Evolutionary conservation across 2,329 filamentous ascomycete species (phyloP), one percentile per base, ranked within the genome.

Genomic region (Dactylellina leptospora): DNA sequence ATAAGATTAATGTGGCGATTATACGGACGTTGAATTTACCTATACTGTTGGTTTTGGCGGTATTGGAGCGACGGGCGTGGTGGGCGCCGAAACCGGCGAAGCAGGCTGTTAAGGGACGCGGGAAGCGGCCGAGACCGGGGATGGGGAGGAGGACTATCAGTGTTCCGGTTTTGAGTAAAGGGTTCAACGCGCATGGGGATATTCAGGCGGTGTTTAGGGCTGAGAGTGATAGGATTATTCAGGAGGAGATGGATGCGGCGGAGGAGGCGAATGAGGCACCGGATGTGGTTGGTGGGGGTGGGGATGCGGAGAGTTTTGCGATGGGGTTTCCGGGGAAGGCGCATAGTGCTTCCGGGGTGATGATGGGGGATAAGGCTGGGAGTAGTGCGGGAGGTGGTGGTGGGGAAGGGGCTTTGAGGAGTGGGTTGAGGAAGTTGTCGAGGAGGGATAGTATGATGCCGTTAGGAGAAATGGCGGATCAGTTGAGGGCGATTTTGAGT

Each of bases 1-100:
- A 96, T 82, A 95, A 93, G 80, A 90, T 93, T 77, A 92, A 96
- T 78, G 90, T 96, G 64, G 86, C 87, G 66, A 85, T 86, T 8
- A 88, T 95, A 20, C 87, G 90, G 36, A 81, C 87, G 6, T 84
- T 93, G 76, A 95, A 95, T 79, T 83, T 90, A 1, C 91, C 91
- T 0, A 82, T 93, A 3, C 83, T 96, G 1, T 83, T 93, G 2
- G 76, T 89, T 70, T 90, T 96, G 71, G 86, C 88, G 16, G 80
- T 88, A 18, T 84, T 88, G 73, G 91, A 96, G 79, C 86, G 91
- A 54, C 84, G 85, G 4, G 82, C 86, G 8, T 83, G 93, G 13
- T 91, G 90, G 89, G 79, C 45, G n/a, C 70, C 68, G 4, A 58
- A 42, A 22, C 55, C 55, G 36, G 28, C 38, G 10, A 51, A 28